Percentiles rank a stretch among this genome's conserved stretches.
phyloP scores from a whole-genome alignment of 2,329 filamentous ascomycete genomes.

The Colletotrichum acutatum region DNA sequence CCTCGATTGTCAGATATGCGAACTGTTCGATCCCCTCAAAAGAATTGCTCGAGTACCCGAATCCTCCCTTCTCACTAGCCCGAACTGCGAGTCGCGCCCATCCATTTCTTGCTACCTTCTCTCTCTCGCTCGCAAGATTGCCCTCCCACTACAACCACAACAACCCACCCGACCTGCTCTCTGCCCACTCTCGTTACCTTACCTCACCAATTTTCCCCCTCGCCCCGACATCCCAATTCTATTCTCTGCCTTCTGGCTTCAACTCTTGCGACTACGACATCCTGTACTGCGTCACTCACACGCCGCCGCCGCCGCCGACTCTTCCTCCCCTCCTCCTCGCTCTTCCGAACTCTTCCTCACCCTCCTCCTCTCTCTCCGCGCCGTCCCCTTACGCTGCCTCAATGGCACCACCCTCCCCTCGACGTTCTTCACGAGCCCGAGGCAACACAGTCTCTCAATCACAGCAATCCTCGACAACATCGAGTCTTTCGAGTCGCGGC shows the following conservation, averaged over 20 bases:
- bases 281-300: slow-evolving; percentile 45
- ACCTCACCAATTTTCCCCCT: slow-evolving; percentile 37
- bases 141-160: slow-evolving; percentile 33
- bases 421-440: slow-evolving; percentile 92
- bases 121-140: slow-evolving; percentile 25
- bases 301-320: slow-evolving; percentile 41
- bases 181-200: slow-evolving; percentile 27
- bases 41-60: slow-evolving; percentile 34
- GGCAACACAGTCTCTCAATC: slow-evolving; percentile 79
- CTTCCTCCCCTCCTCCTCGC: slow-evolving; percentile 41
- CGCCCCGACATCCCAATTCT: slow-evolving; percentile 40
- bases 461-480: slow-evolving; percentile 82
- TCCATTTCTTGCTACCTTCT: slow-evolving; percentile 31
- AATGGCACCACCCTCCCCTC: slow-evolving; percentile 76
- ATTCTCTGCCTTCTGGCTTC: slow-evolving; percentile 40
- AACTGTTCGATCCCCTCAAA: slow-evolving; percentile 33
- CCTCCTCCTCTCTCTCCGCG: slow-evolving; percentile 20
- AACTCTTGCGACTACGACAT: slow-evolving; percentile 43
- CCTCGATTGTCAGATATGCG: slow-evolving; percentile 36
- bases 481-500: slow-evolving; percentile 78
- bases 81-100: slow-evolving; percentile 32
- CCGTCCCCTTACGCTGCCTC: slow-evolving; percentile 42
- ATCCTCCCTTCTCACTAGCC: slow-evolving; percentile 35
- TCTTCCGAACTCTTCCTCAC: slow-evolving; percentile 41
- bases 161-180: slow-evolving; percentile 31